Evolutionary conservation across 1,284 basidiomycete species (phyloP), one percentile per base, ranked within the genome.

Genomic region (Golubevia sp.): DNA sequence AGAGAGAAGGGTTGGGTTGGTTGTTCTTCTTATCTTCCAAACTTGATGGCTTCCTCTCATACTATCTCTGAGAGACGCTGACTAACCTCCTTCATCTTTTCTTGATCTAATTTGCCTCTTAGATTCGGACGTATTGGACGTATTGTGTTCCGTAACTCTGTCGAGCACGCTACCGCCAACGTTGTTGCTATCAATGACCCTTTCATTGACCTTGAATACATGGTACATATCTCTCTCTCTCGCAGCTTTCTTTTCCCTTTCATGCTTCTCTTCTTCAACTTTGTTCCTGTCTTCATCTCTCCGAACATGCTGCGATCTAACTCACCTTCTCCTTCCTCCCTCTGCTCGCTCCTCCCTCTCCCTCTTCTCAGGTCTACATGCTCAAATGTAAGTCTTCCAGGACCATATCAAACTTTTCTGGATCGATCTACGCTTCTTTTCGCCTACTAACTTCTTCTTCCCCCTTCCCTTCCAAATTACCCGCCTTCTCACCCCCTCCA

Each of bases 101-200:
- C 38, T 58, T 21, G 20, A 20, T n/a, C n/a, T n/a, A n/a, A n/a
- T n/a, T n/a, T n/a, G n/a, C n/a, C n/a, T n/a, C n/a, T n/a, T n/a
- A n/a, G n/a, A n/a, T n/a, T n/a, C n/a, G 94, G 94, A 88, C 94
- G 94, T 88, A 97, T 97, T 83, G 94, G 95, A 85, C 94, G 94
- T 86, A 97, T 99, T 85, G 97, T 99, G 76, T 88, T 93, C 86
- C 92, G 96, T 83, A 98, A 98, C 88, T 56, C 25, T 58, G 18
- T 25, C 21, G 18, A 38, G 15, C 20, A 21, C 56, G 67, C 64
- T 61, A 68, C 65, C 55, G 68, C 64, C 64, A 68, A 76, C 60
- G 71, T 76, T 54, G 76, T 81, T 58, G 78, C 79, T 54, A 79
- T 72, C 80, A 86, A 85, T 74, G 85, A 85, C 87, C 94, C 94